A percentile compares a stretch with the other conserved stretches of the same genome.
phyloP scores from a whole-genome alignment of 345 rosid genomes.

The Salix caprea region DNA sequence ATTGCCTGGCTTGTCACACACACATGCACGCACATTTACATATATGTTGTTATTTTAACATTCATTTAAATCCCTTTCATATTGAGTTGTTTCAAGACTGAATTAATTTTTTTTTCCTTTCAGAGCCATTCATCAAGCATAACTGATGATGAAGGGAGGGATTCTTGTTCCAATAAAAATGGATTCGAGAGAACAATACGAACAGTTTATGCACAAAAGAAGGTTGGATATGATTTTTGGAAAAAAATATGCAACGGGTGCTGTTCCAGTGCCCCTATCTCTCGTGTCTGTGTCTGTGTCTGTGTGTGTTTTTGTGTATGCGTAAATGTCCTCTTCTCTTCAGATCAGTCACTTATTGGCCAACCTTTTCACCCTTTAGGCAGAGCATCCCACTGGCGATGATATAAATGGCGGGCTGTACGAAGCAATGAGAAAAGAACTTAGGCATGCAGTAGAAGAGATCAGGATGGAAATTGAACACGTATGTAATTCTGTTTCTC shows the following conservation, averaged over 20 bases:
- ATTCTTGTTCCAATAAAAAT: conserved; percentile 35
- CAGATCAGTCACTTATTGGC: conserved; percentile 14
- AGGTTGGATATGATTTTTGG: conserved; percentile 44
- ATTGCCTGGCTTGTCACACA: not conserved
- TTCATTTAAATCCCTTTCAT: not conserved
- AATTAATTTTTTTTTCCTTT: conserved; percentile 17
- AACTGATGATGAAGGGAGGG: conserved; percentile 85
- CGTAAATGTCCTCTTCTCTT: not conserved
- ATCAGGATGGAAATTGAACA: conserved; percentile 60
- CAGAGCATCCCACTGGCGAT: conserved; percentile 45
- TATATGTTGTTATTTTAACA: not conserved
- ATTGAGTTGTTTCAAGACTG: not conserved
- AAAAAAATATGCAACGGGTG: not conserved
- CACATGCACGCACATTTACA: not conserved
- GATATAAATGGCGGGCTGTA: conserved; percentile 45
- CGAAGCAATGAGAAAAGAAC: conserved; percentile 61
- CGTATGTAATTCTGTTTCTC: conserved; percentile 29
- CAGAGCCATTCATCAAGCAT: conserved; percentile 88
- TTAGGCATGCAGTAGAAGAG: conserved; percentile 68
- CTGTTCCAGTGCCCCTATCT: not conserved
- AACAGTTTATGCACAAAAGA: conserved; percentile 67
- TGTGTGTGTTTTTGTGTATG: not conserved
- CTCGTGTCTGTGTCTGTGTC: not conserved
- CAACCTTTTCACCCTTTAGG: conserved; percentile 25
- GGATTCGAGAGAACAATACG: conserved; percentile 59